Conservation (phyloP, 371 early-diverging fungal genomes). For the Zychaea mexicana region DNA sequence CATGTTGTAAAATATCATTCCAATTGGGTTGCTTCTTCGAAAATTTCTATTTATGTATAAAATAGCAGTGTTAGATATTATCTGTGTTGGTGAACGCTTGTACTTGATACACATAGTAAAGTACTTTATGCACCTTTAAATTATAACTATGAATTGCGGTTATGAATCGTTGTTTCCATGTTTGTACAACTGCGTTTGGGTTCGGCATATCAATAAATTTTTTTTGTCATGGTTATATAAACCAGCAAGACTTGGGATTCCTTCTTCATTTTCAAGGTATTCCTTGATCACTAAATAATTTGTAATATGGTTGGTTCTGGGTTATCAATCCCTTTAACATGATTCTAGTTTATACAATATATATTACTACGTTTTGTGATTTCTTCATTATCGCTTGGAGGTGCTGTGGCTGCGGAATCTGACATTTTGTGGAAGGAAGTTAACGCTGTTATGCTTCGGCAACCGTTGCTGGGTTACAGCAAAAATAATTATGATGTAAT, state of each 20-base stretch:
- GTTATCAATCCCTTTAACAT: not conserved
- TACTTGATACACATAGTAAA: not conserved
- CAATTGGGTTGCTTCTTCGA: slow-evolving; percentile 1
- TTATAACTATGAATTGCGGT: not conserved
- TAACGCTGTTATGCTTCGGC: not conserved
- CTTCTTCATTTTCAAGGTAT: not conserved
- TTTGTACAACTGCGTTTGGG: not conserved
- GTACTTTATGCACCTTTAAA: not conserved
- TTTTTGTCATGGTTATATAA: not conserved
- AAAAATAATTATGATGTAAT: not conserved
- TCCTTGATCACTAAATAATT: not conserved
- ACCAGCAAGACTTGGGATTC: not conserved
- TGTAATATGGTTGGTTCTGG: not conserved
- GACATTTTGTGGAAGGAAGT: not conserved
- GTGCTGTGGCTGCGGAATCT: not conserved
- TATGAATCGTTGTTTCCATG: not conserved
- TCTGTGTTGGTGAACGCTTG: not conserved
- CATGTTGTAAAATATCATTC: not conserved
- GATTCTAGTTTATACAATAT: not conserved
- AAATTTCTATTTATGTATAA: not conserved
- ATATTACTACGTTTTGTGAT: not conserved
- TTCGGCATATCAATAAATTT: not conserved
- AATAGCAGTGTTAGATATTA: not conserved
- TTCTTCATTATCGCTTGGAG: not conserved
- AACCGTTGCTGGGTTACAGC: not conserved